A percentile compares a stretch with the other conserved stretches of the same genome.
Conservation (phyloP, 345 rosid species). For the Lumnitzera racemosa region DNA sequence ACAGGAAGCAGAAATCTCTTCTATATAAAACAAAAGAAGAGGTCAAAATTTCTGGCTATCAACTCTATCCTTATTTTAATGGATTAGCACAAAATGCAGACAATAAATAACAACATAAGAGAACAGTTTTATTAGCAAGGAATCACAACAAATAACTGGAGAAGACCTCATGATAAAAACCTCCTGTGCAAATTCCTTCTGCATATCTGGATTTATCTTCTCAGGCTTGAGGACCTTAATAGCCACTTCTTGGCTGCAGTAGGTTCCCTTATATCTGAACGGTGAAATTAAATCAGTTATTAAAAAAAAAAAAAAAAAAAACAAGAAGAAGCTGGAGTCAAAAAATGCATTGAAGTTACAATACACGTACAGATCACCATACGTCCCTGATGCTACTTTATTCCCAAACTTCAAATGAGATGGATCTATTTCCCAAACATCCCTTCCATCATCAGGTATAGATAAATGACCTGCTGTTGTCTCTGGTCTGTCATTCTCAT, state of each 20-base stretch:
- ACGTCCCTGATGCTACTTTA: conserved; percentile 35
- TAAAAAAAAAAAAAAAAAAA: neutral
- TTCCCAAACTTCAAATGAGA: conserved; percentile 33
- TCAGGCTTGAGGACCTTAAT: conserved; percentile 40
- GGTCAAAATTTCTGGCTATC: too few species aligned
- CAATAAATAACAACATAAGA: too few species aligned
- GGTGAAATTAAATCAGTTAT: conserved; percentile 1
- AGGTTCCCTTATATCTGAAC: conserved; percentile 45
- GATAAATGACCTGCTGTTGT: conserved; percentile 14
- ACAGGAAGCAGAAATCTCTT: neutral
- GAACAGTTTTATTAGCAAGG: too few species aligned
- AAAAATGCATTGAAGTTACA: neutral
- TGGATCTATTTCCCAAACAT: conserved; percentile 60
- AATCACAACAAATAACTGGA: conserved; percentile 2
- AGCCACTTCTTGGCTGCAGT: conserved; percentile 45
- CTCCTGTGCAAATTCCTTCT: conserved; percentile 45
- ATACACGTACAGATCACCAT: conserved; percentile 39
- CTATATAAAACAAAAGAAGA: too few species aligned
- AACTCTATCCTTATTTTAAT: neutral
- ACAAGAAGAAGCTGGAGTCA: neutral
- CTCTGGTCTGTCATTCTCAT: conserved; percentile 25
- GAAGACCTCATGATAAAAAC: conserved; percentile 47
- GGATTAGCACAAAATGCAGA: neutral
- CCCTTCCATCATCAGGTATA: conserved; percentile 31
- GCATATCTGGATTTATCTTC: conserved; percentile 28